phyloP scores from a whole-genome alignment of 805 yeast genomes.

The Myxozyma kluyveri region DNA sequence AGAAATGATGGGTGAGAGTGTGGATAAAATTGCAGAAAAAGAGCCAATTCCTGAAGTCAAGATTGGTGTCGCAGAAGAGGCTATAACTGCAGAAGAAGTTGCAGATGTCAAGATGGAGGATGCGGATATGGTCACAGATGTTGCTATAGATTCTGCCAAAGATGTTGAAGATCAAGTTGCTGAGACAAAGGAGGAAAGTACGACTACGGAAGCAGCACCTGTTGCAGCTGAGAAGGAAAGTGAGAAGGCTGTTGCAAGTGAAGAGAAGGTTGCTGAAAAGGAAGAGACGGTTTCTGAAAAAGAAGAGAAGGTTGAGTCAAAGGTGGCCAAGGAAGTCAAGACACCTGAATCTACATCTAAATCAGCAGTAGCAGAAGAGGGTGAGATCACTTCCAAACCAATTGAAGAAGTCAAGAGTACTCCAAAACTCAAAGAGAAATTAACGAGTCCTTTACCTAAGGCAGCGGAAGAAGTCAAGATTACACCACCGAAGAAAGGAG shows the following conservation, averaged over 20 bases:
- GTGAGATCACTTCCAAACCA: too few relatives aligned
- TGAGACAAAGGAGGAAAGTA: background rate
- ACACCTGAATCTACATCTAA: background rate
- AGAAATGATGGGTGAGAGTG: background rate
- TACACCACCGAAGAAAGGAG: constrained; percentile 4
- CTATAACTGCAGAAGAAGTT: background rate
- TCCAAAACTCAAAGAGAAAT: too few relatives aligned
- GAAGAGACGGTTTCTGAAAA: background rate
- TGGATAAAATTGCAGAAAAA: constrained; percentile 1
- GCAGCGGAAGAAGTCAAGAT: too few relatives aligned
- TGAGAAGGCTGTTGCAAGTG: background rate
- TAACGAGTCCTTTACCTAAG: too few relatives aligned
- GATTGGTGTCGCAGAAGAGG: background rate
- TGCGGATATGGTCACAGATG: background rate
- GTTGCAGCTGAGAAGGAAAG: background rate
- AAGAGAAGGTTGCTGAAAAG: background rate
- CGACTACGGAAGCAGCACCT: background rate
- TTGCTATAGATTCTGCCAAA: background rate
- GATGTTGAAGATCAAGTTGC: background rate
- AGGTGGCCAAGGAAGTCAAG: too few relatives aligned
- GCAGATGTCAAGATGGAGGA: background rate
- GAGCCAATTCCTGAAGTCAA: background rate
- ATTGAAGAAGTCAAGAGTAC: too few relatives aligned
- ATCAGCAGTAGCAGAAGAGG: background rate
- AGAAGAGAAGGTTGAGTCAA: too few relatives aligned